Evolutionary conservation across 352 stramenopile species (phyloP).

Genomic region (Phytophthora pini): DNA sequence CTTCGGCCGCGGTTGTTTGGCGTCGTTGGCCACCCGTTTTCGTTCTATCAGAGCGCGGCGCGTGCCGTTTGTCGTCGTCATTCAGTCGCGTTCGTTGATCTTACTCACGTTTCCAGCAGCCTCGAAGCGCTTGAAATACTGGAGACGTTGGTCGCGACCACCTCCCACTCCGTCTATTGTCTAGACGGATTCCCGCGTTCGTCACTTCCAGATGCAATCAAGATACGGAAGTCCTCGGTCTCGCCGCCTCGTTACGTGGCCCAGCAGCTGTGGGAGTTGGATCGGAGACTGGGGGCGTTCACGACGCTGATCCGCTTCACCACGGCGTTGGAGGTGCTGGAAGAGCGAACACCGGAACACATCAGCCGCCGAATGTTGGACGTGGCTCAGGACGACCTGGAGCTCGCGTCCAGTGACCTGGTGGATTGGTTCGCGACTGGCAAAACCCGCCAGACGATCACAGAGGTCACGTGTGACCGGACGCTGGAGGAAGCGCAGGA

Average conservation of each 20-base stretch:
- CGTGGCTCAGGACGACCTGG: slow-evolving; percentile 52
- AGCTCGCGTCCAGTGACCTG: slow-evolving; percentile 34
- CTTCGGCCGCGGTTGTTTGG: slow-evolving; percentile 42
- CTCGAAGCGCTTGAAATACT: slow-evolving; percentile 34
- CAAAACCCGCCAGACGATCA: slow-evolving; percentile 26
- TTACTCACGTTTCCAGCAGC: slow-evolving; percentile 18
- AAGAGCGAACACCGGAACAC: slow-evolving; percentile 37
- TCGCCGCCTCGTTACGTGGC: slow-evolving; percentile 45
- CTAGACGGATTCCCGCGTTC: slow-evolving; percentile 56
- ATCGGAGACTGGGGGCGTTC: slow-evolving; percentile 33
- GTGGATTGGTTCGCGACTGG: slow-evolving; percentile 39
- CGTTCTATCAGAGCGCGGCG: slow-evolving; percentile 50
- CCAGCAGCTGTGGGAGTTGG: slow-evolving; percentile 56
- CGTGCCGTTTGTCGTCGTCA: slow-evolving; percentile 29
- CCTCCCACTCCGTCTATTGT: slow-evolving; percentile 31
- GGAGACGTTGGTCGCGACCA: slow-evolving; percentile 28
- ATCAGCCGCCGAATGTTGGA: slow-evolving; percentile 47
- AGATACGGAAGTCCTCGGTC: slow-evolving; percentile 8
- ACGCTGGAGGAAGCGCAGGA: slow-evolving; percentile 47
- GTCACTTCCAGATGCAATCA: slow-evolving; percentile 19
- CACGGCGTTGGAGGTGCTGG: slow-evolving; percentile 49
- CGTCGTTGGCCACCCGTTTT: slow-evolving; percentile 49
- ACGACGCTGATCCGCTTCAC: slow-evolving; percentile 45
- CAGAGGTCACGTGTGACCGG: slow-evolving; percentile 52
- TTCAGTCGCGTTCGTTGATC: slow-evolving; percentile 40